Evolutionary conservation across 2,329 filamentous ascomycete genomes (phyloP), one percentile per base, ranked within the genome.

Genomic region (Phialophora macrospora): DNA sequence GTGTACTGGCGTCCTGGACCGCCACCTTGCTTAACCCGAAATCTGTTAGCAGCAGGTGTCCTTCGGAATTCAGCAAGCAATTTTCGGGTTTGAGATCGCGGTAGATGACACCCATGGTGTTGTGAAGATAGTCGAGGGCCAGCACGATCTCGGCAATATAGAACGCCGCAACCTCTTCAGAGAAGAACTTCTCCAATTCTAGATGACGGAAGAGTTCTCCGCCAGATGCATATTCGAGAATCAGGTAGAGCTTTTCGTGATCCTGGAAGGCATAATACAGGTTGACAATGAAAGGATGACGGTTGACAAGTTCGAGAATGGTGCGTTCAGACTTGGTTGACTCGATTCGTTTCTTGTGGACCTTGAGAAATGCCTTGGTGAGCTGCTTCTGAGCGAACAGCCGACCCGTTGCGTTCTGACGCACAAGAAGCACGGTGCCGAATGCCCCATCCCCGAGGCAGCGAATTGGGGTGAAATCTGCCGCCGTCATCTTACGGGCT

Each of bases 121-220:
- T 88, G 80, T 99, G 95, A 28, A 99, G 85, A 78, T 99, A 93
- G 44, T 94, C 92, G 55, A 99, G 86, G 32, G 95, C 96, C 26
- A 99, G 87, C 4, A 97, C 88, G 88, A 99, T 96, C 80, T 99
- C 93, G 0, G 93, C 96, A 91, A 98, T 96, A 84, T 99, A 99
- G 78, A 98, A 99, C 1, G 93, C 92, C 0, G 94, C 91, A 1
- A 90, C 90, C 17, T 91, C 85, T 79, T 98, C 94, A 14, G 90
- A 85, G 72, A 99, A 98, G 91, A 98, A 98, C 77, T 92, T 91
- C 77, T 98, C 93, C 71, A 92, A 90, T 65, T 89, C 92, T 28
- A 99, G 84, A 74, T 98, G 94, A n/a, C 91, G 93, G 77, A 99
- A 99, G 5, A 99, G 84, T 79, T 99, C 96, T 63, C 96, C 95